Base-by-base conservation (phyloP, 768 basidiomycete genomes). In the Russula earlei region DNA sequence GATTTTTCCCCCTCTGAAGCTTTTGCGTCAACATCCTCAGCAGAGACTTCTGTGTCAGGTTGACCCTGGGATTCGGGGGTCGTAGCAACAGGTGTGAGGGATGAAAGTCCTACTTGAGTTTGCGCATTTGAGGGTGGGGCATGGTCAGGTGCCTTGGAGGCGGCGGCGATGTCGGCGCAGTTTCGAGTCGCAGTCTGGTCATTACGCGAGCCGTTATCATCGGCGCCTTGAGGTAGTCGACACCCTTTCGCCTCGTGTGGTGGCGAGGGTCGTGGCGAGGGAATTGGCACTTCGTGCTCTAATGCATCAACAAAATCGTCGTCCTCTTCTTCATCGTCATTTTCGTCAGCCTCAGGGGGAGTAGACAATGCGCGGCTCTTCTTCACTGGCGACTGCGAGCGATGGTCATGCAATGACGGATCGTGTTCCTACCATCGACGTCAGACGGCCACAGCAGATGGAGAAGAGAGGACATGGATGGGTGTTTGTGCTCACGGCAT, bases 171-270 rank as follows among this genome's bases (percentile, higher is more conserved):
- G 42, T 38, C 58, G 49, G 22, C 51, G 20, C 47, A 38, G 19
- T 48, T 52, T 11, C 56, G 55, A 10, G 55, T 48, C 4, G 58
- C 22, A 24, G 67, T 62, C 56, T 76, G 74, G 66, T 70, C 69
- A 55, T 78, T 81, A 66, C 77, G 75, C 86, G 85, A 86, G 65
- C 74, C 81, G 60, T 87, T 78, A 65, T 88, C 87, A 67, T 87
- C 85, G 31, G 88, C 85, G 25, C 84, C 83, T 64, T 82, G 82
- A 59, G 84, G 87, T 63, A 87, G 86, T 71, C 87, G 86, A 49
- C 84, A 78, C 55, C 79, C 77, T 73, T 85, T 88, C 71, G 85
- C 79, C 69, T 88, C 85, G 61, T 82, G 79, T 3, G 82, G 84
- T 4, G 88, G 86, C n/a, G 88, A 88, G 1, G 56, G 50, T 1